Base-by-base conservation (phyloP, 306 rosid species). In the Spatholobus suberectus region DNA sequence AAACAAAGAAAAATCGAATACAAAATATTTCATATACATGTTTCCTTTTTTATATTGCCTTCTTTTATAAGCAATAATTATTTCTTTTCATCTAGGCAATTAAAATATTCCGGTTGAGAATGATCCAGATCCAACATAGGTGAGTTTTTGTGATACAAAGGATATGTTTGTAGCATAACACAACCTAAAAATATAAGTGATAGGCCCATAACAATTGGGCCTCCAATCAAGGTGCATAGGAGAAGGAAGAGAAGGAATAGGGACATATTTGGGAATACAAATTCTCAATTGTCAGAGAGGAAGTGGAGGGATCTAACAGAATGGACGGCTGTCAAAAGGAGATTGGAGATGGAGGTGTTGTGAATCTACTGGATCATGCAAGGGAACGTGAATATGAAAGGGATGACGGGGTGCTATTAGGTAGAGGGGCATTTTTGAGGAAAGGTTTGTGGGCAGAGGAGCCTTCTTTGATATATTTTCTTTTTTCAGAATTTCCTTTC, bases 101-200 rank as follows among this genome's bases (percentile, higher is more conserved):
- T 68, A 5, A 20, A 73, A n/a, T 67, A 35, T 80, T 85, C 38
- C 78, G 46, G 40, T 41, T 59, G 24, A 40, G 75, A 61, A 85
- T 26, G 49, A 44, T 26, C 74, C 54, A 67, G 41, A 51, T 73
- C 40, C 81, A 82, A 17, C 12, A 73, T 21, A 73, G 67, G 44
- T 81, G 69, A 81, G 78, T 15, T 81, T 66, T 49, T 47, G 57
- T 13, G 68, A 37, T 67, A 17, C 9, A 41, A 77, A 47, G 20
- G 71, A 71, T 35, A 65, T n/a, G 58, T 58, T 35, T n/a, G 35
- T 40, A 12, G 61, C 38, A 75, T 40, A 75, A 75, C 27, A 40
- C 20, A 66, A 38, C 62, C 63, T 27, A 40, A 74, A 49, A 65
- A 82, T 52, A 47, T 63, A 24, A 10, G 66, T 20, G 13, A 18